These are phyloP conservation scores for Pulveroboletus sp. DNA, from an alignment of 768 basidiomycete genomes.

Conservation along the genomic window DNA sequence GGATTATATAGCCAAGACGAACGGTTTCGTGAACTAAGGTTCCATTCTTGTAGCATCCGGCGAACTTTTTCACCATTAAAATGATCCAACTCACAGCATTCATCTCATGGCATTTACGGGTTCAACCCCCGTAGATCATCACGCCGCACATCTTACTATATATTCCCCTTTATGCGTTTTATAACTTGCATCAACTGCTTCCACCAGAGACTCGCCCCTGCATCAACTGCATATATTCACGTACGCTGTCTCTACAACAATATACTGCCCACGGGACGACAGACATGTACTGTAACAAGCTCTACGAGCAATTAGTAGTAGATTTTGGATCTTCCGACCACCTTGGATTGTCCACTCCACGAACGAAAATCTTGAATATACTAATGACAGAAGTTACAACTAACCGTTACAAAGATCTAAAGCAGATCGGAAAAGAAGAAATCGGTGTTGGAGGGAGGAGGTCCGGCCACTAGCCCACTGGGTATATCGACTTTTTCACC, in stretches of 20 bases:
- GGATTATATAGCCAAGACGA: conserved; percentile 31
- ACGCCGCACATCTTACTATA: conserved; percentile 15
- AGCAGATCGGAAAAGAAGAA: conserved; percentile 80
- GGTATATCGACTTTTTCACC: conserved; percentile 91
- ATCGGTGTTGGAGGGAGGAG: conserved; percentile 75
- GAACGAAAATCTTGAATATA: conserved; percentile 3
- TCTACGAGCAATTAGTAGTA: conserved; percentile 24
- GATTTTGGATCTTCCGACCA: conserved; percentile 8
- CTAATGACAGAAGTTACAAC: conserved; percentile 8
- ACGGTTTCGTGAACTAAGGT: conserved; percentile 34
- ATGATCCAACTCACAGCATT: conserved; percentile 32
- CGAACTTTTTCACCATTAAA: not conserved
- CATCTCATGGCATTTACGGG: conserved; percentile 52
- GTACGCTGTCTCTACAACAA: conserved; percentile 6
- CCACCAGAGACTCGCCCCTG: conserved; percentile 31
- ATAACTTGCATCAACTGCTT: conserved; percentile 27
- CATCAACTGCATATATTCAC: conserved; percentile 57
- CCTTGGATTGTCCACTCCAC: not conserved
- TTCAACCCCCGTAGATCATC: conserved; percentile 80
- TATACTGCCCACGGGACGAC: conserved; percentile 17
- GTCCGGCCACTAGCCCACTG: conserved; percentile 70
- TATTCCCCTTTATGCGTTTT: conserved; percentile 17
- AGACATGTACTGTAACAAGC: conserved; percentile 21
- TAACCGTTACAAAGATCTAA: conserved; percentile 18
- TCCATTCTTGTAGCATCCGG: conserved; percentile 1